Evolutionary conservation across 2,329 filamentous ascomycete genomes (phyloP).

Genomic region (Apiospora phragmitis): DNA sequence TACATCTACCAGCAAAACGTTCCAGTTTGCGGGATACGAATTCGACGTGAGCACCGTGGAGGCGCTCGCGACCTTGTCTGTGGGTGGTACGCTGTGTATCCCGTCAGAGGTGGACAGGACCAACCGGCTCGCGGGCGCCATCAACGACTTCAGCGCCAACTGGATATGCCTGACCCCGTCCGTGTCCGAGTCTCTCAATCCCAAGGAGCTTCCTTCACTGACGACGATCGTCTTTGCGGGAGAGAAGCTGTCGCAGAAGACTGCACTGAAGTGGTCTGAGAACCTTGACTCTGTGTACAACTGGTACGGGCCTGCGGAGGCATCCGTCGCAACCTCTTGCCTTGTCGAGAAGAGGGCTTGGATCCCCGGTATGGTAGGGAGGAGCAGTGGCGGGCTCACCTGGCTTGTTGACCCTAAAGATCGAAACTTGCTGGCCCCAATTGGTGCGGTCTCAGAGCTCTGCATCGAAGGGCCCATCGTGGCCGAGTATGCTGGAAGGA

Average conservation of each 20-base stretch:
- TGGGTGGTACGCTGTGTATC: background rate
- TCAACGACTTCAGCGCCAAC: background rate
- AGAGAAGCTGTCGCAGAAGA: background rate
- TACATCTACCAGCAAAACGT: background rate
- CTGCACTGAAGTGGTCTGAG: background rate
- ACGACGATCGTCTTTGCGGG: background rate
- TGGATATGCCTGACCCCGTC: background rate
- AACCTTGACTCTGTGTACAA: background rate
- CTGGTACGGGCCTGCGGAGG: background rate
- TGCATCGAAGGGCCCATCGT: constrained; percentile 1
- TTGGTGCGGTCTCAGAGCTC: background rate
- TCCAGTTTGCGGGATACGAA: background rate
- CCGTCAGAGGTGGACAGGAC: background rate
- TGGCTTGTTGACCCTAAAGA: constrained; percentile 3
- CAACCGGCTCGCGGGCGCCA: background rate
- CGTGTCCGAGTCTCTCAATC: background rate
- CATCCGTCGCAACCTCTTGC: background rate
- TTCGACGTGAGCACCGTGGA: background rate
- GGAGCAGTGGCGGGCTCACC: background rate
- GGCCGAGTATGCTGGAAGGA: background rate
- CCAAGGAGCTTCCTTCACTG: background rate
- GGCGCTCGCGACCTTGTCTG: background rate
- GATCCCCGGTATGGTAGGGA: background rate
- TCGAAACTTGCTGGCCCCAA: background rate
- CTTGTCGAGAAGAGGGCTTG: background rate